Conservation (phyloP, 345 rosid genomes). For the Cardamine resedifolia region DNA sequence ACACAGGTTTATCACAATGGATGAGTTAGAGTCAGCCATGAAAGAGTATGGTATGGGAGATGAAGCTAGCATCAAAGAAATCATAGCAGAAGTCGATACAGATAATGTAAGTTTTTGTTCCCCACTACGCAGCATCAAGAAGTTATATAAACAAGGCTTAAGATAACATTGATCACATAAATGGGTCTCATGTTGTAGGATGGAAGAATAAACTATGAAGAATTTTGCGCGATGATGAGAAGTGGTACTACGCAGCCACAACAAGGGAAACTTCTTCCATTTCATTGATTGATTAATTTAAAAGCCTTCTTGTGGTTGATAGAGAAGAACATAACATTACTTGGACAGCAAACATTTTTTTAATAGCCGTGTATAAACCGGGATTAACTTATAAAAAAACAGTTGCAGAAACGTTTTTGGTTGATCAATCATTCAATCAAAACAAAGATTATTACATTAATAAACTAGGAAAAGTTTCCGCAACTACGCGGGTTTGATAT, state of each 20-base stretch:
- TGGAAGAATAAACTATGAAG: constrained; percentile 48
- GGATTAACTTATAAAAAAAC: not conserved
- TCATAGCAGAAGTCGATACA: constrained; percentile 80
- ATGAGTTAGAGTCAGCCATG: constrained; percentile 81
- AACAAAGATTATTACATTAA: no score
- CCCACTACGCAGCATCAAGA: not conserved
- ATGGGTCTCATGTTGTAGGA: constrained; percentile 30
- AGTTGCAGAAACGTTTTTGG: not conserved
- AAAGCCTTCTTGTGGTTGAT: not conserved
- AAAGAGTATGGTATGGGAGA: constrained; percentile 81
- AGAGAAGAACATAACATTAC: not conserved
- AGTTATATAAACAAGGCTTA: constrained; percentile 5
- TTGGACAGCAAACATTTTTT: not conserved
- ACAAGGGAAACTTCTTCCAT: constrained; percentile 3
- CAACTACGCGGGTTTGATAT: no score
- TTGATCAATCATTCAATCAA: not conserved
- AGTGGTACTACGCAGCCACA: constrained; percentile 22
- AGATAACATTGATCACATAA: not conserved
- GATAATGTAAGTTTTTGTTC: constrained; percentile 59
- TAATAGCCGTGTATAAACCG: not conserved
- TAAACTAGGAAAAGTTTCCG: no score
- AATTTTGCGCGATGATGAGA: constrained; percentile 41
- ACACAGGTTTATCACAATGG: constrained; percentile 68
- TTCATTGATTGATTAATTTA: not conserved
- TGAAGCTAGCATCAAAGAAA: constrained; percentile 69